phyloP scores from a whole-genome alignment of 306 rosid species.

The Casuarina cunninghamiana region DNA sequence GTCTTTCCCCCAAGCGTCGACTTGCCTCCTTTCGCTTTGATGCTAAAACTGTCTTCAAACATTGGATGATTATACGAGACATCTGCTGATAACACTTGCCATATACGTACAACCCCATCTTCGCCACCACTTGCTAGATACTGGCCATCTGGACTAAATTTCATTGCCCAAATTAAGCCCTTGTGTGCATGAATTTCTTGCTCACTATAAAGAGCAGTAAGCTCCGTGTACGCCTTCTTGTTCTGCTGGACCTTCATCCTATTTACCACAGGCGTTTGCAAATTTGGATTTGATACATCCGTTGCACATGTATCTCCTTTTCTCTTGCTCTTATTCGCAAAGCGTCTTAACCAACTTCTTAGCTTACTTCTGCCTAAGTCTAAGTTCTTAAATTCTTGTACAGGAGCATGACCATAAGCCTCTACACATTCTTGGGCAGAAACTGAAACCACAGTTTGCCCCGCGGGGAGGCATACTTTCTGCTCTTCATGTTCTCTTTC shows the following conservation, averaged over 20 bases:
- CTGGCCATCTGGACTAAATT: slow-evolving; percentile 82
- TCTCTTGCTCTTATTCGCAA: slow-evolving; percentile 34
- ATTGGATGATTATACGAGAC: slow-evolving; percentile 38
- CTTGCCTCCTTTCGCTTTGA: slow-evolving; percentile 38
- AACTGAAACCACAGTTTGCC: slow-evolving; percentile 17
- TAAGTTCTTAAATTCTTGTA: slow-evolving; percentile 31
- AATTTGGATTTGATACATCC: slow-evolving; percentile 28
- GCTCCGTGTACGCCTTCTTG: slow-evolving; percentile 63
- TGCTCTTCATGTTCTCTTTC: slow-evolving; percentile 19
- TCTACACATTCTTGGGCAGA: slow-evolving; percentile 21
- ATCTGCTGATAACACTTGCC: slow-evolving; percentile 51
- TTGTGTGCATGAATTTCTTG: slow-evolving; percentile 80
- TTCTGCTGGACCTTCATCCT: slow-evolving; percentile 50
- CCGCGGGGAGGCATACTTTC: slow-evolving; percentile 20
- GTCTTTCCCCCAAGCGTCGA: slow-evolving; percentile 42
- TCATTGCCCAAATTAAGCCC: slow-evolving; percentile 80
- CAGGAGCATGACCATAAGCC: slow-evolving; percentile 32
- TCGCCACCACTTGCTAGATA: slow-evolving; percentile 93
- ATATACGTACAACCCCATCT: slow-evolving; percentile 78
- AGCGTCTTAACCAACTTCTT: slow-evolving; percentile 60
- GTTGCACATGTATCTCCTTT: slow-evolving; percentile 19
- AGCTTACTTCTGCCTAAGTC: slow-evolving; percentile 33
- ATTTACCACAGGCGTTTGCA: slow-evolving; percentile 12
- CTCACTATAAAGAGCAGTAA: slow-evolving; percentile 59
- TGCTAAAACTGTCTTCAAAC: slow-evolving; percentile 29